These are phyloP conservation scores for Cucumis melo DNA, from an alignment of 306 rosid species.

Conservation along the genomic window DNA sequence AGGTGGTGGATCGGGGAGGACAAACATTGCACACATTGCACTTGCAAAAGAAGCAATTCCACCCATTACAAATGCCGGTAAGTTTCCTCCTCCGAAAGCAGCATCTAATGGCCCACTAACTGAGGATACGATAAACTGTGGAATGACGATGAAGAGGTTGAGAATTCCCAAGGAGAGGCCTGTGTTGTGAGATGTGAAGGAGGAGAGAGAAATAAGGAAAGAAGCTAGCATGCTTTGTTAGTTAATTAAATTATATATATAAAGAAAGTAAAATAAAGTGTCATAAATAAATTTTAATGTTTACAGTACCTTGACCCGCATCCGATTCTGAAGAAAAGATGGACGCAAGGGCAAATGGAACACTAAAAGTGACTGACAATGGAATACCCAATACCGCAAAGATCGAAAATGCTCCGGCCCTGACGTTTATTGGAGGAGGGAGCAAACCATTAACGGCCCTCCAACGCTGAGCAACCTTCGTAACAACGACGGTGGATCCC, in stretches of 20 bases:
- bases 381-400: conserved; percentile 68
- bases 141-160: neutral
- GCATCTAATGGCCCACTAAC: conserved; percentile 66
- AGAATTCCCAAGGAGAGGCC: conserved; percentile 3
- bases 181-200: neutral
- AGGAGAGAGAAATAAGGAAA: too few species aligned
- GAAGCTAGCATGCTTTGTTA: neutral
- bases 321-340: conserved; percentile 52
- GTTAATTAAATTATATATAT: neutral
- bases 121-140: conserved; percentile 61
- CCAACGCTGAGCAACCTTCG: conserved; percentile 36
- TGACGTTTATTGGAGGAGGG: conserved; percentile 26
- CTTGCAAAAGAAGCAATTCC: conserved; percentile 48
- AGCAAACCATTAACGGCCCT: neutral
- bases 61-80: conserved; percentile 76
- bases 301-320: conserved; percentile 74
- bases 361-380: conserved; percentile 54
- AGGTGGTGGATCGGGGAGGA: conserved; percentile 1
- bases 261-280: neutral
- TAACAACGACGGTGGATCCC: conserved; percentile 41
- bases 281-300: neutral
- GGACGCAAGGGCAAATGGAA: conserved; percentile 89
- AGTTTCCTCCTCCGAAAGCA: conserved; percentile 67
- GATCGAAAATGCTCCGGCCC: conserved; percentile 53
- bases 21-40: conserved; percentile 32